Base-by-base conservation (phyloP, 148 eudicot species). In the Mesembryanthemum crystallinum region DNA sequence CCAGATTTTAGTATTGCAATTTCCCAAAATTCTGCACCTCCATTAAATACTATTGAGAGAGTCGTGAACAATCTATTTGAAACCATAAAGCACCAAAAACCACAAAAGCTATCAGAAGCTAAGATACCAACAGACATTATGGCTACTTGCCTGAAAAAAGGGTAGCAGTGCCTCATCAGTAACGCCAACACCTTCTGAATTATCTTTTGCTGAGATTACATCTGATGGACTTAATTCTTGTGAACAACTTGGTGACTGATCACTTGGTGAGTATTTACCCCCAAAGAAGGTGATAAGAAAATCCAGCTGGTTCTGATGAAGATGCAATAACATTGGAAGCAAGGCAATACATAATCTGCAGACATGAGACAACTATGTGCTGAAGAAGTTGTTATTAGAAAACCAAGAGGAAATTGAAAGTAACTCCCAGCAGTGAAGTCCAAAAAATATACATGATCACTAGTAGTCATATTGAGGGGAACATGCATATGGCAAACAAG, bases 271-370 rank as follows among this genome's bases (percentile, higher is more conserved):
- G 33, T 12, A 33, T 58, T 83, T 84, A 58, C 83, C 91, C 60
- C 91, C 97, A 87, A 92, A 90, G 83, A 95, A 92, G 82, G 83
- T 78, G 71, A 89, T 81, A 37, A 92, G 86, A 77, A 95, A 95
- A 83, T 95, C 98, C 73, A 95, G 92, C 80, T 95, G 98, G 80
- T 81, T 86, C 80, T 92, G 98, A 73, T 95, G 98, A 87, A 95
- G 98, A 88, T 95, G 97, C 88, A 95, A 82, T 65, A 87, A 80
- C 80, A 95, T 52, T 43, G 98, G 98, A 86, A 90, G 96, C 42
- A 88, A 76, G 57, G 96, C 89, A 59, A 92, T 49, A 10, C 82
- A 84, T 75, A 94, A 80, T 86, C 98, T 94, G 89, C 66, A 88
- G 59, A 73, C n/a, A n/a, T n/a, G n/a, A n/a, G n/a, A n/a, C 25